Base-by-base conservation (phyloP, 2,329 filamentous ascomycete species). In the Amylocarpus encephaloides region DNA sequence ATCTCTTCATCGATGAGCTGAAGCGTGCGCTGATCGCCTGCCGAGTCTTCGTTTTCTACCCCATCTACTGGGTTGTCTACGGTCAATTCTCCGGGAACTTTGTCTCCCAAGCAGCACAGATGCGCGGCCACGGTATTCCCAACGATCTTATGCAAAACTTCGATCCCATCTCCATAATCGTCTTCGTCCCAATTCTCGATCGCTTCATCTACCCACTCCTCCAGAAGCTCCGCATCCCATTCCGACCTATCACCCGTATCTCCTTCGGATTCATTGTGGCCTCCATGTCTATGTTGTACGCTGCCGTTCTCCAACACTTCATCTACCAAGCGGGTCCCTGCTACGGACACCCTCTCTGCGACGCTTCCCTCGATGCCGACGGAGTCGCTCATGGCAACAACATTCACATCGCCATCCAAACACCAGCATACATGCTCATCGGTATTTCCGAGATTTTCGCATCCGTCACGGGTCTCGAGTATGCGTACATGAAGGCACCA, bases 401-500 rank as follows among this genome's bases (percentile, higher is more conserved):
- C 22, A 67, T 78, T 16, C 57, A 64, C 13, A 63, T 65, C 26
- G 67, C 76, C 2, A 67, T 74, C 9, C 77, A 79, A 65, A 72
- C 67, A 19, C 67, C 77, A 11, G 58, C 65, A 0, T 68, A 67
- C 49, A 66, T 78, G 11, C 66, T 82, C 5, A 71, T 77, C 41
- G 78, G 73, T 52, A 71, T 79, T 55, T 77, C 76, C 0, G 78
- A 81, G 64, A 79, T 80, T 58, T 77, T 80, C 58, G 73, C 75
- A 2, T 77, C 72, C 11, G 72, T 81, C 45, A 80, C 78, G 1
- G 82, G 82, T 2, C 79, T 86, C 56, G 86, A 89, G 65, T 88
- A 88, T 56, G 86, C 86, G 39, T 90, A 83, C 70, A 84, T 82
- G 65, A 88, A 88, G 70, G 85, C 85, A 0, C 86, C 86, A 32